These are phyloP conservation scores for Tephrocybe sp. DNA, from an alignment of 768 basidiomycete species.

Conservation along the genomic window DNA sequence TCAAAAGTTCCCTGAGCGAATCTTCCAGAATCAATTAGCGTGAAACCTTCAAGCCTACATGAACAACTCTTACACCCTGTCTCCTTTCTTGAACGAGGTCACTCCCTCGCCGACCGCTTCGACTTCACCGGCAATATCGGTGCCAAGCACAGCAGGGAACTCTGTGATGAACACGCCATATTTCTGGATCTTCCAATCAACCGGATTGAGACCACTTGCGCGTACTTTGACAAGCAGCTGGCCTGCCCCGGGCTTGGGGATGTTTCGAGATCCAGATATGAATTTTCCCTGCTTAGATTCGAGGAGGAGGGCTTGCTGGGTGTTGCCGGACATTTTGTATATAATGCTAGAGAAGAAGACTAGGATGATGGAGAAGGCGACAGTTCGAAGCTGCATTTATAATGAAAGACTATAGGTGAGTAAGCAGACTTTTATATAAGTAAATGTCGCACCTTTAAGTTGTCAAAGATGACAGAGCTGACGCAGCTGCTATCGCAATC, in stretches of 20 bases:
- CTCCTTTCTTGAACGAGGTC: slow-evolving; percentile 47
- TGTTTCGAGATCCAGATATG: slow-evolving; percentile 10
- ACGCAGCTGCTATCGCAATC: neutral
- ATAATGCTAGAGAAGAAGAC: slow-evolving; percentile 1
- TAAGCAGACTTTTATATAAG: slow-evolving; percentile 4
- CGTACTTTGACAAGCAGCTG: slow-evolving; percentile 44
- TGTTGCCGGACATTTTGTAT: slow-evolving; percentile 10
- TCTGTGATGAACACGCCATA: slow-evolving; percentile 35
- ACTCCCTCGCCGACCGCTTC: slow-evolving; percentile 54
- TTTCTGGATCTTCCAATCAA: slow-evolving; percentile 52
- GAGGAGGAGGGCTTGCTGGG: slow-evolving; percentile 27
- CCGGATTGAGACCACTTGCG: slow-evolving; percentile 43
- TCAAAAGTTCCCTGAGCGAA: slow-evolving; percentile 39
- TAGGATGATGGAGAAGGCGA: neutral
- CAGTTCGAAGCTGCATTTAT: neutral
- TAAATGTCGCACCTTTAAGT: neutral
- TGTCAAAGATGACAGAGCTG: neutral
- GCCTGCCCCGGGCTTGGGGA: slow-evolving; percentile 31
- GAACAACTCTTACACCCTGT: slow-evolving; percentile 45
- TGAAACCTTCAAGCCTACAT: neutral
- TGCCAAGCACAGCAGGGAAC: slow-evolving; percentile 49
- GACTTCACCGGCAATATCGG: slow-evolving; percentile 52
- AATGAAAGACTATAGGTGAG: slow-evolving; percentile 1
- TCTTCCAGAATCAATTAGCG: slow-evolving; percentile 18
- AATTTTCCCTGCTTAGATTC: slow-evolving; percentile 19